phyloP scores from a whole-genome alignment of 2,329 filamentous ascomycete genomes.

The Talaromyces funiculosus region DNA sequence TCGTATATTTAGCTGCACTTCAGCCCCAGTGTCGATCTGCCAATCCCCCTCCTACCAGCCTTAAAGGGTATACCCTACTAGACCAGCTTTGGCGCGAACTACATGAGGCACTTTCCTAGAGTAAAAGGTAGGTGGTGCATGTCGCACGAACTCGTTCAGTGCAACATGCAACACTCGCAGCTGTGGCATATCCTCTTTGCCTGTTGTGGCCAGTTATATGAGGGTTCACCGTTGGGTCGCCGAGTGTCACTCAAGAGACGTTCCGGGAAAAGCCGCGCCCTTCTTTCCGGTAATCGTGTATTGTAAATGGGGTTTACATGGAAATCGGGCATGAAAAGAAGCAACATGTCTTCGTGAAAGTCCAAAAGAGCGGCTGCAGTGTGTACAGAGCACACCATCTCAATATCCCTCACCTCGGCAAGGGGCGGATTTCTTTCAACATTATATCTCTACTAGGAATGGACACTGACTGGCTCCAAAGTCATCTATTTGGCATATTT shows the following conservation, averaged over 20 bases:
- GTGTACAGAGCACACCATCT: not conserved
- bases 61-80: not conserved
- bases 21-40: not conserved
- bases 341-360: not conserved
- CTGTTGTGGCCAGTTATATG: not conserved
- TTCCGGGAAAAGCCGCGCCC: not conserved
- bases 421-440: not conserved
- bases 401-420: constrained; percentile 2
- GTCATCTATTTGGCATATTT: not conserved
- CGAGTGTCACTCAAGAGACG: not conserved
- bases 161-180: not conserved
- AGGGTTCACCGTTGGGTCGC: not conserved
- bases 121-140: not conserved
- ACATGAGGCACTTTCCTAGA: not conserved
- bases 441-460: not conserved
- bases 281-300: not conserved
- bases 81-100: not conserved
- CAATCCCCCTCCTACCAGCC: not conserved
- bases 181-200: not conserved
- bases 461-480: not conserved
- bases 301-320: not conserved
- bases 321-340: not conserved
- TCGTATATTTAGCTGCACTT: not conserved
- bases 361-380: not conserved
- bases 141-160: not conserved